Evolutionary conservation across 2,329 filamentous ascomycete species (phyloP).

Genomic region (Aspergillus unguis): DNA sequence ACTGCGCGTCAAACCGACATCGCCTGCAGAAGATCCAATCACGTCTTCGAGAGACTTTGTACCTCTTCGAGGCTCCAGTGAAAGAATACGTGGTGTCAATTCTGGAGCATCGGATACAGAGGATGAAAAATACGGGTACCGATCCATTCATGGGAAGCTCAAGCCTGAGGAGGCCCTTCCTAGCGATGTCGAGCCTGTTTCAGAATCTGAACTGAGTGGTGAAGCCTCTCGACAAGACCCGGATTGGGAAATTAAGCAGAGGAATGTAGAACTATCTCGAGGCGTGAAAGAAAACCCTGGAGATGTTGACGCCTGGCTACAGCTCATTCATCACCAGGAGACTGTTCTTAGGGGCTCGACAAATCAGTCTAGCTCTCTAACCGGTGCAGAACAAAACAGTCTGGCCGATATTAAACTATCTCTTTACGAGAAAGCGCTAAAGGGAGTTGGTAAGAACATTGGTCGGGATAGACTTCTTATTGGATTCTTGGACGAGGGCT

Average conservation of each 20-base stretch:
- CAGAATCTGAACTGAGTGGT: conserved; percentile 44
- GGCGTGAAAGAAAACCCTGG: conserved; percentile 63
- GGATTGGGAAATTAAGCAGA: conserved; percentile 44
- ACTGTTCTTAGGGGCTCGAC: conserved; percentile 53
- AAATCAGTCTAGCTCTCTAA: conserved; percentile 40
- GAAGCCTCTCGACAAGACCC: conserved; percentile 37
- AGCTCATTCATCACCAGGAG: conserved; percentile 76
- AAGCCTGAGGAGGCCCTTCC: conserved; percentile 47
- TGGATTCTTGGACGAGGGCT: conserved; percentile 69
- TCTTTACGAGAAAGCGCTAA: conserved; percentile 73
- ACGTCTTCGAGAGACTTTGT: conserved; percentile 34
- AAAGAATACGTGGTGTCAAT: conserved; percentile 42
- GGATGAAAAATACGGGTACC: conserved; percentile 56
- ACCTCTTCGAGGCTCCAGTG: conserved; percentile 22
- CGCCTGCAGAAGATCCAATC: conserved; percentile 15
- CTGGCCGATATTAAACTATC: conserved; percentile 76
- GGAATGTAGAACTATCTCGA: conserved; percentile 57
- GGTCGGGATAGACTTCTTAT: conserved; percentile 62
- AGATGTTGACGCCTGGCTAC: conserved; percentile 70
- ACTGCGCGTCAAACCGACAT: conserved; percentile 26
- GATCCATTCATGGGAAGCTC: conserved; percentile 64
- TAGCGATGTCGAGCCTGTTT: conserved; percentile 49
- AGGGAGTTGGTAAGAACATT: conserved; percentile 47
- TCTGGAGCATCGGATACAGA: conserved; percentile 38
- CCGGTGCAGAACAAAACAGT: conserved; percentile 62